These are phyloP conservation scores for Taphrina confusa DNA, from an alignment of 1,139 yeast genomes.

Conservation along the genomic window DNA sequence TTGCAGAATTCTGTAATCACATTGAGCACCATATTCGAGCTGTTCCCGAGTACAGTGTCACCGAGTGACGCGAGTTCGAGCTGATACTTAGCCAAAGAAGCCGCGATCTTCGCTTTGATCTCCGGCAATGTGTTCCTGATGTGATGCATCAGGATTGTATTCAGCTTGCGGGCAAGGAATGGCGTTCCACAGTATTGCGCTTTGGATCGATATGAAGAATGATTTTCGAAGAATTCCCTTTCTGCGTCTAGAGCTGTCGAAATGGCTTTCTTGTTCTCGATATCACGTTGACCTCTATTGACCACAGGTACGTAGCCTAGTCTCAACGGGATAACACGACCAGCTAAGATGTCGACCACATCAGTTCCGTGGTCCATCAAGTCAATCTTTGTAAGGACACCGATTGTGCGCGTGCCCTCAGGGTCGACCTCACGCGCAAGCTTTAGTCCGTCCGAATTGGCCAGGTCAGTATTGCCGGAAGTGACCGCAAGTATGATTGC, in stretches of 20 bases:
- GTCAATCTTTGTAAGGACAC: conserved; percentile 95
- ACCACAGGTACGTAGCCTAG: conserved; percentile 97
- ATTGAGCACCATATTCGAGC: conserved; percentile 83
- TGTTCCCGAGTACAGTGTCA: conserved; percentile 78
- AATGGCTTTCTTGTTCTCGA: conserved; percentile 81
- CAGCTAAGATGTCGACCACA: conserved; percentile 93
- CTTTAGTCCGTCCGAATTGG: conserved; percentile 94
- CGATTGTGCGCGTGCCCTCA: conserved; percentile 90
- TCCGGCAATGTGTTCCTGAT: conserved; percentile 95
- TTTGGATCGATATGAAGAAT: conserved; percentile 92
- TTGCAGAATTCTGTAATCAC: conserved; percentile 91
- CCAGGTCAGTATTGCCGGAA: conserved; percentile 96
- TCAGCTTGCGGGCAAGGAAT: conserved; percentile 87
- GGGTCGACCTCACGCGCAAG: conserved; percentile 98
- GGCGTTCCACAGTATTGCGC: conserved; percentile 96
- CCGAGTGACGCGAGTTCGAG: conserved; percentile 72
- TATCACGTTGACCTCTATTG: conserved; percentile 96
- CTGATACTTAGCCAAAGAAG: conserved; percentile 83
- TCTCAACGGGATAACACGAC: conserved; percentile 90
- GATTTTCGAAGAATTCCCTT: conserved; percentile 75
- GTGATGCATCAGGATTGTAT: conserved; percentile 85
- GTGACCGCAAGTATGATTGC: conserved; percentile 94
- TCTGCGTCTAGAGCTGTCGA: conserved; percentile 86
- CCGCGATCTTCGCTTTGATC: conserved; percentile 86
- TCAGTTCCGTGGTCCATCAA: conserved; percentile 99